Conservation (phyloP, 495 filamentous ascomycete genomes). For the Penicillium bovifimosum region DNA sequence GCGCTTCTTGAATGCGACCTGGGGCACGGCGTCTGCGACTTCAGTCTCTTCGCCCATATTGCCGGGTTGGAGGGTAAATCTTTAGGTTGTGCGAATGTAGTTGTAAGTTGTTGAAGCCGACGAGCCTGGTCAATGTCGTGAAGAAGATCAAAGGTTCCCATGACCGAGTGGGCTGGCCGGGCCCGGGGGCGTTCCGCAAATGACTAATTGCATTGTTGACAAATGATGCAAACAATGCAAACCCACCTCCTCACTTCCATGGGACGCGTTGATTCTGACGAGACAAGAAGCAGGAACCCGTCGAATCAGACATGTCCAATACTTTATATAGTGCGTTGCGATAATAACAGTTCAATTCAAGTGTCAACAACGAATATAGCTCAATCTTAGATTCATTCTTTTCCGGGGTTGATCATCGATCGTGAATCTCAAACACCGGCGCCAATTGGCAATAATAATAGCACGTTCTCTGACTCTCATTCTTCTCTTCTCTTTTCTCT, state of each 20-base stretch:
- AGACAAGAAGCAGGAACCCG: conserved; percentile 2
- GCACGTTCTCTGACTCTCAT: conserved; percentile 5
- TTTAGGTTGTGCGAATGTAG: neutral
- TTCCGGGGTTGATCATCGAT: neutral
- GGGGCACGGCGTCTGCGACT: conserved; percentile 15
- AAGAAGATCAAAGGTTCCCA: neutral
- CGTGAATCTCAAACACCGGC: conserved; percentile 16
- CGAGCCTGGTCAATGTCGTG: neutral
- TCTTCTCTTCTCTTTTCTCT: conserved; percentile 19
- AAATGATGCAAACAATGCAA: conserved; percentile 20
- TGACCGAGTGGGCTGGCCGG: no score
- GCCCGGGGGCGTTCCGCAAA: neutral
- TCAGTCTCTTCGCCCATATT: conserved; percentile 17
- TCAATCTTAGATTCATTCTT: neutral
- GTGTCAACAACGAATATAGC: neutral
- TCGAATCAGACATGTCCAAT: conserved; percentile 1
- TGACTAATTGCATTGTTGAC: conserved; percentile 3
- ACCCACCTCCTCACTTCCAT: conserved; percentile 10
- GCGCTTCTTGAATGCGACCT: conserved; percentile 76
- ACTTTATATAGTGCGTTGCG: neutral
- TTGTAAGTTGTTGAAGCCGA: neutral
- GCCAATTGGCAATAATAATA: conserved; percentile 19
- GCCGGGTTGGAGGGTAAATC: neutral
- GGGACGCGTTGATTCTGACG: conserved; percentile 10
- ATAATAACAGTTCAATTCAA: neutral